Conservation (phyloP, 225 moss, liverwort and hornwort species). For the Neckera pumila region DNA sequence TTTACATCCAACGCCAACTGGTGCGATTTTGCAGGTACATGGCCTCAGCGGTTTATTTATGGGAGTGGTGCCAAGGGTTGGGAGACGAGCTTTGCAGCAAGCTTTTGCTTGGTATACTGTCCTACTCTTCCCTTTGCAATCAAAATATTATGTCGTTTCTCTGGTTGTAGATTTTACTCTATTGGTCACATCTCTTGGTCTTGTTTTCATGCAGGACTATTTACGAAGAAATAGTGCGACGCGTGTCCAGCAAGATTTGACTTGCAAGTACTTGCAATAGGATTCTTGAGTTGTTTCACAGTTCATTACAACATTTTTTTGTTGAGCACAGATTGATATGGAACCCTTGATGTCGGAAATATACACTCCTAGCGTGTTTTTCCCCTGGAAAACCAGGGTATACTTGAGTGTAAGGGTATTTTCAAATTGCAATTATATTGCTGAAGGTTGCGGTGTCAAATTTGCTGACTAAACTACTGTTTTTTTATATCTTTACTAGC, state of each 20-base stretch:
- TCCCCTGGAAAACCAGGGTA: background rate
- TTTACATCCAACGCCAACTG: background rate
- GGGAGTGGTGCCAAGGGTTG: conserved; percentile 78
- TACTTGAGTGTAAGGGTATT: background rate
- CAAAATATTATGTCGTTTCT: background rate
- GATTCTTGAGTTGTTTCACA: background rate
- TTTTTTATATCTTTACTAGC: background rate
- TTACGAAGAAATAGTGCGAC: conserved; percentile 73
- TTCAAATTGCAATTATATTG: background rate
- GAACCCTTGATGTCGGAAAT: background rate
- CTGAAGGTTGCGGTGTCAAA: background rate
- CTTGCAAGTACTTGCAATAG: background rate
- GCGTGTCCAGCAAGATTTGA: conserved; percentile 20
- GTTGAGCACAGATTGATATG: background rate
- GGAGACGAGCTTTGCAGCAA: conserved; percentile 80
- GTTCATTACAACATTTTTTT: background rate
- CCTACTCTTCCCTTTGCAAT: background rate
- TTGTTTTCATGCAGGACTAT: conserved; percentile 56
- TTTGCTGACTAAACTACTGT: background rate
- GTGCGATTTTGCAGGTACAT: conserved; percentile 40
- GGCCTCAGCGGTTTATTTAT: conserved; percentile 70
- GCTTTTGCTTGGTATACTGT: conserved; percentile 69
- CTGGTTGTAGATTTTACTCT: background rate
- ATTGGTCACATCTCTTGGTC: background rate
- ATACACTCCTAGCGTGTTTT: background rate